These are phyloP conservation scores for Yarrowia porcina DNA, from an alignment of 805 yeast genomes.

Conservation along the genomic window DNA sequence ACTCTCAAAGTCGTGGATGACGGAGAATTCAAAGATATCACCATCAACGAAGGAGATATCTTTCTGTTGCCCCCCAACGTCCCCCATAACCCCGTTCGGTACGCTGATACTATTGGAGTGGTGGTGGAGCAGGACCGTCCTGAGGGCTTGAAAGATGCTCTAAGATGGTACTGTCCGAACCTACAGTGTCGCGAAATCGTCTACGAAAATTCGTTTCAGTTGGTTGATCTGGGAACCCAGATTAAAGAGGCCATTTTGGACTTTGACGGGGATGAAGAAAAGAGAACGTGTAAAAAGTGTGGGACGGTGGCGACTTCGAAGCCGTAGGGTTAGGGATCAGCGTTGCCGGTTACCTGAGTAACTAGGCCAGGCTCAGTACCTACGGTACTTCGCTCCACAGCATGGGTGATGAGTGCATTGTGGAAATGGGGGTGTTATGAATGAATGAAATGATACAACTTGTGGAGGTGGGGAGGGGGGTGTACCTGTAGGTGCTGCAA, in stretches of 20 bases:
- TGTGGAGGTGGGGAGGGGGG: too few relatives aligned
- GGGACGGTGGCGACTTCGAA: conserved; percentile 48
- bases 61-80: conserved; percentile 77
- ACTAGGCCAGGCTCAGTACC: too few relatives aligned
- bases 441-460: too few relatives aligned
- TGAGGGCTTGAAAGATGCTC: conserved; percentile 58
- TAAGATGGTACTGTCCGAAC: conserved; percentile 82
- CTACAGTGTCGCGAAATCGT: conserved; percentile 57
- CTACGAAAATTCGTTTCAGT: conserved; percentile 67
- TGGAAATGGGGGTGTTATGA: too few relatives aligned
- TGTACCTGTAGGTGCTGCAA: too few relatives aligned
- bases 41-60: conserved; percentile 82
- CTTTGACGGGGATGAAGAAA: conserved; percentile 60
- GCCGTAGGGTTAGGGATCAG: neutral
- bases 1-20: conserved; percentile 76
- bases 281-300: conserved; percentile 72
- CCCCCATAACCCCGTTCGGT: conserved; percentile 90
- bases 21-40: conserved; percentile 69
- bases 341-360: neutral
- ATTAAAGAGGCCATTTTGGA: conserved; percentile 75
- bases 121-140: conserved; percentile 94
- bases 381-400: too few relatives aligned
- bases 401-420: too few relatives aligned
- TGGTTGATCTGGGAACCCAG: conserved; percentile 83
- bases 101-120: conserved; percentile 78